Evolutionary conservation across 179 eudicot genomes (phyloP), one percentile per base, ranked within the genome.

Genomic region (Actinidia polygama): DNA sequence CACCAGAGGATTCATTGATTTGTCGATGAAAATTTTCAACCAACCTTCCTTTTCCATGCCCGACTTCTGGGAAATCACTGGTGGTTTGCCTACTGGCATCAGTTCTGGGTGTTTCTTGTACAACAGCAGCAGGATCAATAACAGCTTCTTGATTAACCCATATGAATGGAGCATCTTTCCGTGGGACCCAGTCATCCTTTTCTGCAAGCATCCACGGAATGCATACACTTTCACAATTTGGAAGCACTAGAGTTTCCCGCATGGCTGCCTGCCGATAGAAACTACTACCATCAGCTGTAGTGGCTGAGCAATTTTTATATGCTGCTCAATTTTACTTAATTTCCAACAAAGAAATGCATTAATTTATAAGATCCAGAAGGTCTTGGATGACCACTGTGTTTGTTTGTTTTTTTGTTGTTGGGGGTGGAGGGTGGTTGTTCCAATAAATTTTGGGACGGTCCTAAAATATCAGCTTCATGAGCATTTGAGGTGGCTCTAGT

Each of bases 131-230:
- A 40, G 89, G 75, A 70, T 84, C 88, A 61, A 59, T 81, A 19
- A 64, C 81, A 6, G 87, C 75, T 76, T 95, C 98, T 10, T 87
- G 93, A 75, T 84, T 86, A 36, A 87, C 82, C 95, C 94, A 92
- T 77, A 93, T 80, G 69, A 91, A 92, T 76, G 99, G 99, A 81
- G 98, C 98, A 36, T 77, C 87, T 73, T 81, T 83, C 73, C 89
- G 85, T 7, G 97, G 98, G 55, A 91, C 78, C 99, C 99, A 96
- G 79, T 96, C 98, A 72, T 96, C 98, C 87, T 96, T 90, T 82
- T 96, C 99, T 5, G 98, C 98, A 81, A 90, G 78, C 99, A 96
- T 96, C 91, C 95, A 93, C 19, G 99, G 89, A 64, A 95, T 81
- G 80, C 81, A 86, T 62, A 91, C 84, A 78, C 91, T 91, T 85